phyloP scores from a whole-genome alignment of 306 rosid species.

The Pterocarpus santalinus region DNA sequence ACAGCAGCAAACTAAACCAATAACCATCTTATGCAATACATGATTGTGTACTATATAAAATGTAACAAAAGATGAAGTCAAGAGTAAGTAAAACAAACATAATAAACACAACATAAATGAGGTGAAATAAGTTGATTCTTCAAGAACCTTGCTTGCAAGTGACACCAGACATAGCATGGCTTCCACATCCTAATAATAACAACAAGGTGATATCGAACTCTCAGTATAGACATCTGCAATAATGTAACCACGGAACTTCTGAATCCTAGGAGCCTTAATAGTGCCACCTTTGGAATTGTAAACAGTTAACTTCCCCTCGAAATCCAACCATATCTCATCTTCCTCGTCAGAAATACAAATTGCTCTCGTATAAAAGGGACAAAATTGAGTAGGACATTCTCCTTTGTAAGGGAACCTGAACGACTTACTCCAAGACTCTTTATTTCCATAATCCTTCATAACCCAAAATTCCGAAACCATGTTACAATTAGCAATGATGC shows the following conservation, averaged over 20 bases:
- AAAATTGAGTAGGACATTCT: background rate
- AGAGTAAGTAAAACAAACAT: background rate
- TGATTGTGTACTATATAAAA: background rate
- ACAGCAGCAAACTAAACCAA: no score
- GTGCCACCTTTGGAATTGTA: slow-evolving; percentile 31
- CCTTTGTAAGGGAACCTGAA: background rate
- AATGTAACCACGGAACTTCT: no score
- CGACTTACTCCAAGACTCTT: slow-evolving; percentile 53
- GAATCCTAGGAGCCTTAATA: background rate
- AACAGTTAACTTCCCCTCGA: background rate
- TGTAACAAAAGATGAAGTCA: background rate
- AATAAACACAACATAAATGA: background rate
- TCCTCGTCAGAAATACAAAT: slow-evolving; percentile 33
- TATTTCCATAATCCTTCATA: slow-evolving; percentile 52
- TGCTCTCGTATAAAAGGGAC: background rate
- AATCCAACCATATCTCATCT: slow-evolving; percentile 39
- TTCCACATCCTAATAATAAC: background rate
- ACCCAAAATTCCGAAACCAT: slow-evolving; percentile 41
- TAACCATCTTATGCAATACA: background rate
- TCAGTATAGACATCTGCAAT: slow-evolving; percentile 32
- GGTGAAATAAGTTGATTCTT: background rate
- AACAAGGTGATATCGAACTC: slow-evolving; percentile 55
- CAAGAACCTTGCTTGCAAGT: background rate
- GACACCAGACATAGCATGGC: no score
- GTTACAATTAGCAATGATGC: background rate